Conservation (phyloP, 176 grass and related monocot species). For the Paspalum vaginatum region DNA sequence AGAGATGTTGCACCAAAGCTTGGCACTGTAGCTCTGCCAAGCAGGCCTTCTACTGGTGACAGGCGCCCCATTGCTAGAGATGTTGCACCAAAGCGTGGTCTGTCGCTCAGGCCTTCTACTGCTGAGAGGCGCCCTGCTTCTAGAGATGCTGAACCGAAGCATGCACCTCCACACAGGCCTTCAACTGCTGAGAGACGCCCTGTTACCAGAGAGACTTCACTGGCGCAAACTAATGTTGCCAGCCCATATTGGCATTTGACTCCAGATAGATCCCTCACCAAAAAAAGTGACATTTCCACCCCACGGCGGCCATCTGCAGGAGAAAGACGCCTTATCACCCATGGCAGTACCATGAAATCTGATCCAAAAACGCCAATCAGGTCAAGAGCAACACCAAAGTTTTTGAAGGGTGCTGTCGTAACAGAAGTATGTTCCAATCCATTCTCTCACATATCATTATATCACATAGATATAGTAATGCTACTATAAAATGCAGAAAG, state of each 20-base stretch:
- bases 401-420: conserved; percentile 27
- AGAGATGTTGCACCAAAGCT: not conserved
- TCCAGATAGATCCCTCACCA: conserved; percentile 42
- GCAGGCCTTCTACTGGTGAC: conserved; percentile 19
- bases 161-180: conserved; percentile 33
- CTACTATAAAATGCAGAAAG: conserved; percentile 18
- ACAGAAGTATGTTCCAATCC: conserved; percentile 42
- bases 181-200: conserved; percentile 50
- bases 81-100: not conserved
- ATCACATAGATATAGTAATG: conserved; percentile 23
- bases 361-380: conserved; percentile 42
- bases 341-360: conserved; percentile 18
- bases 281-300: conserved; percentile 28
- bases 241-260: conserved; percentile 19
- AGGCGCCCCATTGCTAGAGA: conserved; percentile 23
- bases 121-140: not conserved
- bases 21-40: not conserved
- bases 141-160: conserved; percentile 29
- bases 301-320: conserved; percentile 34
- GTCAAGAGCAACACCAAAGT: conserved; percentile 13
- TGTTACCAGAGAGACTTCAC: conserved; percentile 38
- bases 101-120: conserved; percentile 7
- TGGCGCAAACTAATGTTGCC: conserved; percentile 26
- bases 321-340: conserved; percentile 41
- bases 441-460: not conserved